Evolutionary conservation across 768 basidiomycete genomes (phyloP).

Genomic region (Boletus sp.): DNA sequence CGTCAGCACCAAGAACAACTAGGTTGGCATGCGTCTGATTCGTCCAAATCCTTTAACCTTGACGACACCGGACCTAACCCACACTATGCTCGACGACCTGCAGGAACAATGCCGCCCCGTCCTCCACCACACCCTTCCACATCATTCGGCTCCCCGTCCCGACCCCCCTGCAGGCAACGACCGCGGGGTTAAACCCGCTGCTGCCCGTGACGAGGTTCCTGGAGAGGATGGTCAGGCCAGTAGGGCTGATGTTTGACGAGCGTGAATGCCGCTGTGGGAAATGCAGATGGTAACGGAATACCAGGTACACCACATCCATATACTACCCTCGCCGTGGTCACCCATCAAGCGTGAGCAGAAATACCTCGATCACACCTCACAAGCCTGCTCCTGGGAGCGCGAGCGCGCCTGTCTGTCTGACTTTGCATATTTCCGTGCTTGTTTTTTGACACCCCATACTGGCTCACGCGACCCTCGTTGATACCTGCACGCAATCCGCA

Average conservation of each 20-base stretch:
- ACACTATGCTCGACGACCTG: neutral
- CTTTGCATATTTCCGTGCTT: too few relatives aligned
- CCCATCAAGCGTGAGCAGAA: slow-evolving; percentile 17
- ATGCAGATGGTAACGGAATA: too few relatives aligned
- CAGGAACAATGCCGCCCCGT: slow-evolving; percentile 43
- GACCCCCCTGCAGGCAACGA: slow-evolving; percentile 57
- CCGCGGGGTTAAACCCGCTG: slow-evolving; percentile 51
- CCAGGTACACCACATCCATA: too few relatives aligned
- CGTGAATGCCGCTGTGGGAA: too few relatives aligned
- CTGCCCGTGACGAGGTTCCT: slow-evolving; percentile 62
- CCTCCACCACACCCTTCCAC: slow-evolving; percentile 72
- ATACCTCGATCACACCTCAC: slow-evolving; percentile 16
- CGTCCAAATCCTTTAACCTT: neutral
- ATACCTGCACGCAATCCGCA: too few relatives aligned
- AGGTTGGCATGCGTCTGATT: slow-evolving; percentile 1
- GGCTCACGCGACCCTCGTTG: too few relatives aligned
- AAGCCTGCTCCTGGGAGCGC: neutral
- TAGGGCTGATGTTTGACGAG: too few relatives aligned
- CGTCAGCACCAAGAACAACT: slow-evolving; percentile 22
- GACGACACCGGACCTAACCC: slow-evolving; percentile 10
- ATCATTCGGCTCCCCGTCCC: slow-evolving; percentile 77
- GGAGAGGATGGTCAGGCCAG: too few relatives aligned
- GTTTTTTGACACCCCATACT: too few relatives aligned
- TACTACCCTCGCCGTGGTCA: too few relatives aligned
- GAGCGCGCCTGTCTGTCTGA: neutral